Evolutionary conservation across 306 rosid species (phyloP).

Genomic region (Corylus avellana): DNA sequence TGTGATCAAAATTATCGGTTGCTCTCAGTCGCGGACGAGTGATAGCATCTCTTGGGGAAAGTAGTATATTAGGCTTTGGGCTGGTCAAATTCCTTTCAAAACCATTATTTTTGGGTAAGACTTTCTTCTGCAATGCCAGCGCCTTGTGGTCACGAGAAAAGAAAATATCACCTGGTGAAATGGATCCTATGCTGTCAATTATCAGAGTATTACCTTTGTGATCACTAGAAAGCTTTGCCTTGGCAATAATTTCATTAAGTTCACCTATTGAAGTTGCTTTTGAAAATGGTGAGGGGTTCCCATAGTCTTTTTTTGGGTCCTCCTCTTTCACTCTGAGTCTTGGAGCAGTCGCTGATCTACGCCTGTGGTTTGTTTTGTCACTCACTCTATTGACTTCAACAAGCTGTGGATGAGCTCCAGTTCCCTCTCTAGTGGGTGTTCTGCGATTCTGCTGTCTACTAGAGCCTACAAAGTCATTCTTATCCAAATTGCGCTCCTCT

Average conservation of each 20-base stretch:
- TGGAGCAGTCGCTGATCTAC: conserved; percentile 69
- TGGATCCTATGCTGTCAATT: conserved; percentile 56
- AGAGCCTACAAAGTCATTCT: conserved; percentile 13
- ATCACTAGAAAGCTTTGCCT: conserved; percentile 42
- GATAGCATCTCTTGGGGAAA: conserved; percentile 28
- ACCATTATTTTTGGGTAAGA: conserved; percentile 33
- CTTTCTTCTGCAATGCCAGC: conserved; percentile 31
- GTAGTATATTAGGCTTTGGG: conserved; percentile 35
- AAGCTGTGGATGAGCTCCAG: conserved; percentile 13
- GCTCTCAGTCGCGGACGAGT: conserved; percentile 28
- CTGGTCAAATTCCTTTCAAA: conserved; percentile 19
- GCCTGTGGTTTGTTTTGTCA: conserved; percentile 44
- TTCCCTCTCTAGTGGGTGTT: conserved; percentile 13
- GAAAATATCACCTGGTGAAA: conserved; percentile 75
- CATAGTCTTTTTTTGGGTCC: conserved; percentile 30
- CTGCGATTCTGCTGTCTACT: conserved; percentile 30
- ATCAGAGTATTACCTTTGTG: conserved; percentile 13
- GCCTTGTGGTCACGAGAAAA: conserved; percentile 64
- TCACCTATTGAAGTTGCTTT: conserved; percentile 53
- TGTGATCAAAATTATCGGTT: conserved; percentile 34
- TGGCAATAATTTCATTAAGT: conserved; percentile 64
- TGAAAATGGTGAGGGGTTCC: conserved; percentile 17
- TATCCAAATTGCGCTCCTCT: conserved; percentile 28
- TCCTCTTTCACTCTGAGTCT: conserved; percentile 50
- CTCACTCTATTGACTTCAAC: conserved; percentile 22